Conservation (phyloP, 2,329 filamentous ascomycete species). For the Fusarium bactridioides region DNA sequence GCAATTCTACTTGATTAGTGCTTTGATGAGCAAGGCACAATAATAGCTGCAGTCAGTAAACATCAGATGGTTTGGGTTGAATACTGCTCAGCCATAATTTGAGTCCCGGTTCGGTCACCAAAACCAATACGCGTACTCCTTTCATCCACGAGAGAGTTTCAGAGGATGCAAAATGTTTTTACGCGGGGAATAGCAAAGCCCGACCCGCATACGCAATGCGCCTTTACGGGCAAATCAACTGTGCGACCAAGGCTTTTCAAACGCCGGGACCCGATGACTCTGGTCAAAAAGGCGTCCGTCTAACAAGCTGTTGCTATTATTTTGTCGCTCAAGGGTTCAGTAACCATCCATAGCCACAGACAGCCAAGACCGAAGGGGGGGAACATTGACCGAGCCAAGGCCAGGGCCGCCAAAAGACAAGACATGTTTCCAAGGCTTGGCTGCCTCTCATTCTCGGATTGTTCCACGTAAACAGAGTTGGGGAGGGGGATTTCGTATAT, state of each 20-base stretch:
- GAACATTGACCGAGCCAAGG: not conserved
- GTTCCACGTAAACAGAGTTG: constrained; percentile 10
- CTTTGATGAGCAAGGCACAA: not conserved
- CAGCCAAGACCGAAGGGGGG: not conserved
- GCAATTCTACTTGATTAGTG: not conserved
- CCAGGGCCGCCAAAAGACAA: not conserved
- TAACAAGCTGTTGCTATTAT: constrained; percentile 21
- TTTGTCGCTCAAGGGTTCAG: constrained; percentile 27
- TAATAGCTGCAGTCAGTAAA: not conserved
- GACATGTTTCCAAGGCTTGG: constrained; percentile 7
- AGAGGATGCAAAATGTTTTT: not conserved
- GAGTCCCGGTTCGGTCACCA: not conserved
- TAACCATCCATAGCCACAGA: not conserved
- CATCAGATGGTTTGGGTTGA: not conserved
- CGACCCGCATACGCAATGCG: constrained; percentile 6
- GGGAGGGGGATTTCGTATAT: constrained; percentile 38
- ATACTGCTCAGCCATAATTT: not conserved
- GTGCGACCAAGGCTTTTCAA: not conserved
- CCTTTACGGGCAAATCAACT: not conserved
- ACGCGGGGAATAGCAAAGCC: constrained; percentile 19
- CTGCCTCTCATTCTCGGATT: not conserved
- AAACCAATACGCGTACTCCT: constrained; percentile 21
- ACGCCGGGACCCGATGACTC: constrained; percentile 18
- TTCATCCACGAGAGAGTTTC: not conserved
- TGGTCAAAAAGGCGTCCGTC: constrained; percentile 12